Conservation (phyloP, 805 yeast genomes). For the Blastobotrys peoriensis region DNA sequence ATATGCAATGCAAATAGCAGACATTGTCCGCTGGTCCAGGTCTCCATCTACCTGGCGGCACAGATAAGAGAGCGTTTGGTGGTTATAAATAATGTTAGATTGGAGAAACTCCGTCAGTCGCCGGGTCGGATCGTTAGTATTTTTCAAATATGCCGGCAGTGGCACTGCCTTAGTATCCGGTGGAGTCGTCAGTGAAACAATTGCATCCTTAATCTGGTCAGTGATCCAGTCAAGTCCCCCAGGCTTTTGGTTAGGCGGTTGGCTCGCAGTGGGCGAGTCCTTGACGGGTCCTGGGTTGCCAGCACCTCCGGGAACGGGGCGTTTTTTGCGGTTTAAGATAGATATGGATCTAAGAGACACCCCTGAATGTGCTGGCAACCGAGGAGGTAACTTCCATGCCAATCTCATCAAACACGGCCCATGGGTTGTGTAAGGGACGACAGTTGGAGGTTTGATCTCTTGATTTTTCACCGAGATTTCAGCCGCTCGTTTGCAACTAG, state of each 20-base stretch:
- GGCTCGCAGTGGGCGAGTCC: too few species aligned
- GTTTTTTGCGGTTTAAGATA: background rate
- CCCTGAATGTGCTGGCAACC: background rate
- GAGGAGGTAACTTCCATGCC: background rate
- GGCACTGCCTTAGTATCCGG: background rate
- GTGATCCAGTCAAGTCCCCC: background rate
- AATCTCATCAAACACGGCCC: background rate
- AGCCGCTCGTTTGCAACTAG: too few species aligned
- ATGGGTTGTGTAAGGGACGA: too few species aligned
- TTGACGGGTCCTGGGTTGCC: too few species aligned
- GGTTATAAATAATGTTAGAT: background rate
- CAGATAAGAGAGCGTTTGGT: background rate
- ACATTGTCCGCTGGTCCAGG: constrained; percentile 6
- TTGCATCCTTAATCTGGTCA: background rate
- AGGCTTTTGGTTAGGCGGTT: too few species aligned
- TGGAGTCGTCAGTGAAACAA: background rate
- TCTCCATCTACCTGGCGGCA: constrained; percentile 6
- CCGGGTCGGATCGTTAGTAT: background rate
- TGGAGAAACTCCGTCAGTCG: background rate
- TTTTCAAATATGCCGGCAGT: background rate
- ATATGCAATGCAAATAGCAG: constrained; percentile 4
- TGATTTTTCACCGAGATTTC: too few species aligned
- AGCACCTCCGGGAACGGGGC: background rate
- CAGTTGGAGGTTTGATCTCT: too few species aligned
- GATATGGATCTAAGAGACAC: background rate